Conservation (phyloP, 2,329 filamentous ascomycete genomes). For the Colletotrichum sp. region DNA sequence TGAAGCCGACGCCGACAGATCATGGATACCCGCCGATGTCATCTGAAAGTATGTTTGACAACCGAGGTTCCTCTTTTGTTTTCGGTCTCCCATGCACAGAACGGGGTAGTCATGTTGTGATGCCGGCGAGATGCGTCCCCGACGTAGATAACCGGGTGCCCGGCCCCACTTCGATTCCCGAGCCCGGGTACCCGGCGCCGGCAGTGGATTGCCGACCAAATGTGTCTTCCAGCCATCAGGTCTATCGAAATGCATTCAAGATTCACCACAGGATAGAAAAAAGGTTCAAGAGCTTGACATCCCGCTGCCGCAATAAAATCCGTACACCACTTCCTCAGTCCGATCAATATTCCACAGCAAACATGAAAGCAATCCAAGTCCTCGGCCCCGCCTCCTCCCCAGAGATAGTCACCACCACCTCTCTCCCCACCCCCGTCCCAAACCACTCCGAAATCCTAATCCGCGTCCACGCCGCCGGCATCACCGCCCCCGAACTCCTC, state of each 20-base stretch:
- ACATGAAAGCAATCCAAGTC: constrained; percentile 37
- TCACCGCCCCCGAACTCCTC: constrained; percentile 37
- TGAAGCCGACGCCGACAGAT: background rate
- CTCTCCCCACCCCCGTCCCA: constrained; percentile 23
- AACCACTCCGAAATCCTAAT: constrained; percentile 29
- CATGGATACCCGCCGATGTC: background rate
- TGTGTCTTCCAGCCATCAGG: too few species aligned
- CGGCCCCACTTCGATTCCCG: background rate
- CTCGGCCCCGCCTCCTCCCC: constrained; percentile 26
- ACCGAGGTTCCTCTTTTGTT: background rate
- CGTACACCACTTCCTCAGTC: too few species aligned
- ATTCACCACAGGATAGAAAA: too few species aligned
- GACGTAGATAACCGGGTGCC: background rate
- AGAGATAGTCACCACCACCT: constrained; percentile 15
- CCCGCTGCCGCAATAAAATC: too few species aligned
- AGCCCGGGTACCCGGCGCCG: too few species aligned
- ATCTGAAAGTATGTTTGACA: background rate
- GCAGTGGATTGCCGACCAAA: too few species aligned
- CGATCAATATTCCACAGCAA: constrained; percentile 15
- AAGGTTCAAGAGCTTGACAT: too few species aligned
- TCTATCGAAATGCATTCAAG: too few species aligned
- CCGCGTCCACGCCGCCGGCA: constrained; percentile 33
- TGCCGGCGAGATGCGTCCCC: background rate
- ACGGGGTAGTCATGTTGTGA: background rate
- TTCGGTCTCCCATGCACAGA: accelerated